Base-by-base conservation (phyloP, 148 eudicot genomes). In the Vaccinium corymbosum region DNA sequence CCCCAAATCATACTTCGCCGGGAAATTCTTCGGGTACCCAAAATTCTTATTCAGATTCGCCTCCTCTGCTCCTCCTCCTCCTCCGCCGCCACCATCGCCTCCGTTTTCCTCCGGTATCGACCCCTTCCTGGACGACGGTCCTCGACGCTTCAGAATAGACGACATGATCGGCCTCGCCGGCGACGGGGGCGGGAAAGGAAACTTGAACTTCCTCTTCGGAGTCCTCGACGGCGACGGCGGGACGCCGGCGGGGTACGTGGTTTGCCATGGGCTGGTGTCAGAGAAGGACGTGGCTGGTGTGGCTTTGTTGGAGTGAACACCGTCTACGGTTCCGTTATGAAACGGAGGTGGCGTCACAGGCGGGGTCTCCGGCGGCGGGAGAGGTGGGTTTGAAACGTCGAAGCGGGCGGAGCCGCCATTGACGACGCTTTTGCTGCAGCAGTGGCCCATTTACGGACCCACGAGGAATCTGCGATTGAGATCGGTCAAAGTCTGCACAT, bases 181-280 rank as follows among this genome's bases (percentile, higher is more conserved):
- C 6, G 99, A 97, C 82, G 99, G 99, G 42, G 99, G 99, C 15
- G 99, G 99, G 42, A 97, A 92, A 22, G 99, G 99, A 97, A 98
- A 93, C 84, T 88, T 90, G 85, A 94, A 86, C 49, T 84, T 79
- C 84, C 91, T 74, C 49, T 92, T 86, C 6, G 98, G 97, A 11
- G 98, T 93, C 83, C 94, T 87, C 81, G 91, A 92, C 86, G 98
- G 97, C 78, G 97, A 89, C 79, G 98, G 98, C 20, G 89, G 90
- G 1, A 93, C 89, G 11, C 99, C 98, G 64, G 94, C 92, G n/a
- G 98, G 99, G 64, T 89, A 93, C 0, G 92, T 92, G 32, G 91
- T 90, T 46, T 86, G 90, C 87, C 87, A 92, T 7, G 94, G 97
- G 80, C 90, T 88, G 32, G 88, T 29, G 38, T 27, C 88, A 0